phyloP scores from a whole-genome alignment of 2,329 filamentous ascomycete species.

The Zymoseptoria pseudotritici region DNA sequence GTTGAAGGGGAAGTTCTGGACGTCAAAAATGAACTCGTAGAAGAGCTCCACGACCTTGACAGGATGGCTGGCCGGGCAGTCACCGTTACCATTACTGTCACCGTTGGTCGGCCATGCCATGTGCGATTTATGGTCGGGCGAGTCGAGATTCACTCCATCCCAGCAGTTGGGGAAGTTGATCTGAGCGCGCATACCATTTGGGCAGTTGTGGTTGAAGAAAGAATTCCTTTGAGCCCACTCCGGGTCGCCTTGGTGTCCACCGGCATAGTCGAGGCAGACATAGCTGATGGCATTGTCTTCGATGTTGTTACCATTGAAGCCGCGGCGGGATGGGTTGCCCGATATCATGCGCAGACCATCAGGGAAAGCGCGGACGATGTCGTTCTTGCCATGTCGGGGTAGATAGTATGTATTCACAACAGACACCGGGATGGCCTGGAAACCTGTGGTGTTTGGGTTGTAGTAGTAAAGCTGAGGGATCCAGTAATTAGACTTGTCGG shows the following conservation, averaged over 20 bases:
- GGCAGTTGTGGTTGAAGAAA: constrained; percentile 66
- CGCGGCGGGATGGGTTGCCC: constrained; percentile 53
- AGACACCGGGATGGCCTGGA: constrained; percentile 7
- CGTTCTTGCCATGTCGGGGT: constrained; percentile 56
- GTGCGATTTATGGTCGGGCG: constrained; percentile 44
- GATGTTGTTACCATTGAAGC: constrained; percentile 44
- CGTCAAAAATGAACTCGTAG: constrained; percentile 34
- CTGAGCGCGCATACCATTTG: constrained; percentile 56
- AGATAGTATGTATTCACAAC: constrained; percentile 46
- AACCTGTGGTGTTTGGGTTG: neutral
- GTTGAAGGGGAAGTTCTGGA: constrained; percentile 30
- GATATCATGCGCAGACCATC: constrained; percentile 62
- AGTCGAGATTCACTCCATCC: constrained; percentile 47
- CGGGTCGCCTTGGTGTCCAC: neutral
- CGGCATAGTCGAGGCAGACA: neutral
- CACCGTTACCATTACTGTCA: constrained; percentile 36
- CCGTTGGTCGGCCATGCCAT: constrained; percentile 50
- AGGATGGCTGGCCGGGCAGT: constrained; percentile 47
- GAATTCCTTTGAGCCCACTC: constrained; percentile 42
- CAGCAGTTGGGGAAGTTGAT: constrained; percentile 68
- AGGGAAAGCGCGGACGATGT: constrained; percentile 56
- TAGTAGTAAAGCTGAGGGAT: constrained; percentile 61
- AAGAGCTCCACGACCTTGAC: constrained; percentile 52
- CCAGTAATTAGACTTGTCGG: constrained; percentile 72
- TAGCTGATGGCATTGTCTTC: constrained; percentile 22